Conservation (phyloP, 179 eudicot genomes). For the Heliamphora ciliata region DNA sequence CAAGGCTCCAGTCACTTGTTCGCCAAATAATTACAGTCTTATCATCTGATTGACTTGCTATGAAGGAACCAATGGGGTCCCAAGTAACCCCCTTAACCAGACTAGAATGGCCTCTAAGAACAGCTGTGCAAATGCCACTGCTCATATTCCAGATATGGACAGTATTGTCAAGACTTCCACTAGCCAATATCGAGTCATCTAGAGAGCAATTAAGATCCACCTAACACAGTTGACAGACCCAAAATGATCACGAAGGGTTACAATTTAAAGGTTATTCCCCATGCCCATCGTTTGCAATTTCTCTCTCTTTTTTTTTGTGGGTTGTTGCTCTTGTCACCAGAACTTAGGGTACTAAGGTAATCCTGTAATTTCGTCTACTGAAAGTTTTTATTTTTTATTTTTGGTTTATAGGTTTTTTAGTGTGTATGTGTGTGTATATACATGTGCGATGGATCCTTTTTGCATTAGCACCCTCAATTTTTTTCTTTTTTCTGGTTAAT, state of each 20-base stretch:
- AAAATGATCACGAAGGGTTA: conserved; percentile 93
- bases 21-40: conserved; percentile 95
- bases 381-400: too few relatives aligned
- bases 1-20: conserved; percentile 97
- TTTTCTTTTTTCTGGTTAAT: too few relatives aligned
- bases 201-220: conserved; percentile 99
- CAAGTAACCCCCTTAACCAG: conserved; percentile 94
- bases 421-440: too few relatives aligned
- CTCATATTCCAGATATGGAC: conserved; percentile 90
- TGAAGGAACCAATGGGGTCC: conserved; percentile 96
- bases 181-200: conserved; percentile 87
- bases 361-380: too few relatives aligned
- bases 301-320: too few relatives aligned
- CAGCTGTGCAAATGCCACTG: conserved; percentile 88
- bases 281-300: too few relatives aligned
- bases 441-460: too few relatives aligned
- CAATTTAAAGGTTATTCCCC: conserved; percentile 22
- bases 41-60: conserved; percentile 97
- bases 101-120: conserved; percentile 94
- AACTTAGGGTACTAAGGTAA: too few relatives aligned
- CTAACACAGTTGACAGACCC: conserved; percentile 97
- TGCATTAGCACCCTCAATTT: too few relatives aligned
- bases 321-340: too few relatives aligned
- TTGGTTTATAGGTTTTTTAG: too few relatives aligned
- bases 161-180: conserved; percentile 91